A percentile compares a stretch with the other conserved stretches of the same genome.
Evolutionary conservation across 2,329 filamentous ascomycete genomes (phyloP).

Genomic region (Colletotrichum scovillei): DNA sequence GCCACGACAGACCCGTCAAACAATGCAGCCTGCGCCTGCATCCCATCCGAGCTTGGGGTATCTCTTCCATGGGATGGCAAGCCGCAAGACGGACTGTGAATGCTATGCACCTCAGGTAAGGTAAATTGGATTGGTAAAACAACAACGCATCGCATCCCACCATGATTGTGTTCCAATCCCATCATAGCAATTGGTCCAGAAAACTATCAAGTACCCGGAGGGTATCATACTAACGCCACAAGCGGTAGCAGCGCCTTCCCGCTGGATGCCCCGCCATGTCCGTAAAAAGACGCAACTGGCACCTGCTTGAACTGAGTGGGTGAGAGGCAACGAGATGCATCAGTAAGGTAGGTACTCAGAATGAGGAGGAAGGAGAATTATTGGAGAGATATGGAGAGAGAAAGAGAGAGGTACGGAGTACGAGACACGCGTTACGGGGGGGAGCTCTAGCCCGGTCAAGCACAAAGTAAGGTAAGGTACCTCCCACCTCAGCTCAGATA

Average conservation of each 20-base stretch:
- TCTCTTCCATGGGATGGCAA: no score
- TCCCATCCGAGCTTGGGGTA: no score
- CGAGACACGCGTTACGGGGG: slow-evolving; percentile 18
- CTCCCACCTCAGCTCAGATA: neutral
- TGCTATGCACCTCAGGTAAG: no score
- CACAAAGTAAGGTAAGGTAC: neutral
- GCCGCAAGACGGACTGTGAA: no score
- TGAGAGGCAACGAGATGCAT: slow-evolving; percentile 12
- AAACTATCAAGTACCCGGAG: neutral
- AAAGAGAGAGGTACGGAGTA: neutral
- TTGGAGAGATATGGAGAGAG: neutral
- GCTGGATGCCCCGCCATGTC: slow-evolving; percentile 27
- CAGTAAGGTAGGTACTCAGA: no score
- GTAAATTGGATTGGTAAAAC: no score
- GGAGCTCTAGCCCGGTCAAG: slow-evolving; percentile 8
- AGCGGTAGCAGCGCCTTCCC: slow-evolving; percentile 18
- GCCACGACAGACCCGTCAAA: slow-evolving; percentile 1
- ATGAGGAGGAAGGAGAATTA: no score
- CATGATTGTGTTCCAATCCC: neutral
- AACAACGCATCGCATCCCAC: neutral
- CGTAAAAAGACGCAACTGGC: slow-evolving; percentile 35
- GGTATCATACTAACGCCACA: slow-evolving; percentile 28
- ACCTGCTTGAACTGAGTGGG: slow-evolving; percentile 32
- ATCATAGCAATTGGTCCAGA: slow-evolving; percentile 7
- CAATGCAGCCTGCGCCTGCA: no score